These are phyloP conservation scores for Leccinum obscurum DNA, from an alignment of 768 basidiomycete species.

Conservation along the genomic window DNA sequence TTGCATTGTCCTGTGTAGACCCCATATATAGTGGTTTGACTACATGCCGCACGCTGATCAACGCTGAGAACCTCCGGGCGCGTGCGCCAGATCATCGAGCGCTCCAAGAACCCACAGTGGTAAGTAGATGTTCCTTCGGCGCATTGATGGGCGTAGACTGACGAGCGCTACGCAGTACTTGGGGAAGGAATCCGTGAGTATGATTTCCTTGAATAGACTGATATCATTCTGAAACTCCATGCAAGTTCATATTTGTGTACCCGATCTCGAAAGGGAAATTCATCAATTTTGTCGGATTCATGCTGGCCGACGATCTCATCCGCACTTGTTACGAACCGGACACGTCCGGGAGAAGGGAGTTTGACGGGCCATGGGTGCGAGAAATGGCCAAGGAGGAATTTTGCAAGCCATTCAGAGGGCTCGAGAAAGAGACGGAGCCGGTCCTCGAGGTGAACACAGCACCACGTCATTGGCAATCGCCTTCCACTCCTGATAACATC, in stretches of 20 bases:
- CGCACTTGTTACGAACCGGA: slow-evolving; percentile 39
- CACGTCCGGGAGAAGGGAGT: slow-evolving; percentile 15
- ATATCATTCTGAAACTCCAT: not conserved
- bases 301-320: slow-evolving; percentile 50
- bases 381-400: slow-evolving; percentile 48
- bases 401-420: slow-evolving; percentile 42
- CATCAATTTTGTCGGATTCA: slow-evolving; percentile 66
- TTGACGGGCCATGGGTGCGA: slow-evolving; percentile 47
- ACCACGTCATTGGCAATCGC: not conserved
- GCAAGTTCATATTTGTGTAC: slow-evolving; percentile 61
- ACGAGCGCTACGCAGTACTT: slow-evolving; percentile 45
- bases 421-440: slow-evolving; percentile 62
- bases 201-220: not conserved
- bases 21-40: slow-evolving; percentile 60
- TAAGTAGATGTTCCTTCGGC: slow-evolving; percentile 23
- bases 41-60: slow-evolving; percentile 60
- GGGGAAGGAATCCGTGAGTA: slow-evolving; percentile 48
- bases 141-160: slow-evolving; percentile 1
- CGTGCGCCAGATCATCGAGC: slow-evolving; percentile 48
- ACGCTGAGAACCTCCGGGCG: slow-evolving; percentile 45
- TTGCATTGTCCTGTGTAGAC: slow-evolving; percentile 44
- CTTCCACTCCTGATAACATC: slow-evolving; percentile 2
- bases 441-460: slow-evolving; percentile 49
- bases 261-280: slow-evolving; percentile 56
- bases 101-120: slow-evolving; percentile 49